Evolutionary conservation across 805 yeast genomes (phyloP).

Genomic region (Starmerella cellae): DNA sequence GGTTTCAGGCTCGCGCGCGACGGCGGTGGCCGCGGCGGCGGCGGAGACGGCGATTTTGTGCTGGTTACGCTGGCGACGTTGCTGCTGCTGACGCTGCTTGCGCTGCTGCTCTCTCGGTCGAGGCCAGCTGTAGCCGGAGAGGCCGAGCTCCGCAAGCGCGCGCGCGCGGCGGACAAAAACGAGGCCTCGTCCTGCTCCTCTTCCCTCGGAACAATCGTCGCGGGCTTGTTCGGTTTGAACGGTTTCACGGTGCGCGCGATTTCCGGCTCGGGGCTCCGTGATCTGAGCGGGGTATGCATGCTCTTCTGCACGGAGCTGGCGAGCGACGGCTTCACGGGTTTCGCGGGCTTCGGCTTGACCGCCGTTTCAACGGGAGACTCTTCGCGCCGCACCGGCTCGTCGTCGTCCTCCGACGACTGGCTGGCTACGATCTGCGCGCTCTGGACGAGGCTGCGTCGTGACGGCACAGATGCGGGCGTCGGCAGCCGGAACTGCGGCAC

Average conservation of each 20-base stretch:
- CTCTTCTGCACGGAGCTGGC: not conserved
- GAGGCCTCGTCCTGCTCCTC: slow-evolving; percentile 14
- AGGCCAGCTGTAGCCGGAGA: not conserved
- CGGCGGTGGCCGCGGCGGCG: not conserved
- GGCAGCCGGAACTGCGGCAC: slow-evolving; percentile 4
- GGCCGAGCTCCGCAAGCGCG: slow-evolving; percentile 1
- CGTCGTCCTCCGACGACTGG: not conserved
- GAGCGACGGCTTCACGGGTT: not conserved
- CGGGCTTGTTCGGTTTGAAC: slow-evolving; percentile 1
- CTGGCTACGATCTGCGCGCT: slow-evolving; percentile 13
- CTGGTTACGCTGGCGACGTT: not conserved
- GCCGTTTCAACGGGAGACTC: not conserved
- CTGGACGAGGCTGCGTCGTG: slow-evolving; percentile 12
- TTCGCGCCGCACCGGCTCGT: not conserved
- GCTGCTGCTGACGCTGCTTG: not conserved
- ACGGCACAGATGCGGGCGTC: not conserved
- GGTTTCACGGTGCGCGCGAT: slow-evolving; percentile 2
- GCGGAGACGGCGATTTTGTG: slow-evolving; percentile 1
- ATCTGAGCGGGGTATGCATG: not conserved
- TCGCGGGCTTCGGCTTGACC: not conserved
- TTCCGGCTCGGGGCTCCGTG: slow-evolving; percentile 2
- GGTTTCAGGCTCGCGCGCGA: not conserved
- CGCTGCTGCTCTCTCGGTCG: not conserved
- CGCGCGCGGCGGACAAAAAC: slow-evolving; percentile 11
- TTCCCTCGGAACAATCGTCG: slow-evolving; percentile 6